phyloP scores from a whole-genome alignment of 2,329 filamentous ascomycete genomes.

The Pseudonectria buxi region DNA sequence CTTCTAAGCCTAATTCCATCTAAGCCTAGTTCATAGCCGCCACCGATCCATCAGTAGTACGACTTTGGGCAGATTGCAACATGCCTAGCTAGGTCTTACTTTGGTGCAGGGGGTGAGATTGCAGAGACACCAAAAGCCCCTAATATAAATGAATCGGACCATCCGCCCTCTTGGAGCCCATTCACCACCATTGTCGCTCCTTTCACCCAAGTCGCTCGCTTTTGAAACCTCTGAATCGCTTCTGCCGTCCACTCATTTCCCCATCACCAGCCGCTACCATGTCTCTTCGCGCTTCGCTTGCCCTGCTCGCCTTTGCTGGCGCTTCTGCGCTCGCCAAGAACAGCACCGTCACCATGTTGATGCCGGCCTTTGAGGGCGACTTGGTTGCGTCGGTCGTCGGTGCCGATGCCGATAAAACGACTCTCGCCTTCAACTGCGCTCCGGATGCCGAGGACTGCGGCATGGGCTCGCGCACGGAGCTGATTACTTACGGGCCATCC shows the following conservation, averaged over 20 bases:
- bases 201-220: too few relatives aligned
- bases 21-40: too few relatives aligned
- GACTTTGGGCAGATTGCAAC: too few relatives aligned
- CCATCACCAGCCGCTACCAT: slow-evolving; percentile 8
- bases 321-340: slow-evolving; percentile 18
- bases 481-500: slow-evolving; percentile 22
- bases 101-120: too few relatives aligned
- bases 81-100: too few relatives aligned
- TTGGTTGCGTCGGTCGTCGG: slow-evolving; percentile 25
- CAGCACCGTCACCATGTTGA: slow-evolving; percentile 22
- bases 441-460: slow-evolving; percentile 19
- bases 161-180: too few relatives aligned
- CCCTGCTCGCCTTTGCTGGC: slow-evolving; percentile 18
- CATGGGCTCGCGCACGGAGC: slow-evolving; percentile 10
- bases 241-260: background rate
- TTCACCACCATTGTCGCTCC: too few relatives aligned
- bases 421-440: slow-evolving; percentile 23
- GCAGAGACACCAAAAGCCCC: too few relatives aligned
- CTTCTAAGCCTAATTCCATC: too few relatives aligned
- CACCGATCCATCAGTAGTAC: too few relatives aligned
- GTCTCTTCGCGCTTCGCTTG: slow-evolving; percentile 16
- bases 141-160: too few relatives aligned
- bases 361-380: slow-evolving; percentile 17
- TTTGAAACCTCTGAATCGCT: too few relatives aligned
- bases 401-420: slow-evolving; percentile 23